phyloP scores from a whole-genome alignment of 2,329 filamentous ascomycete species.

The Tolypocladium inflatum region DNA sequence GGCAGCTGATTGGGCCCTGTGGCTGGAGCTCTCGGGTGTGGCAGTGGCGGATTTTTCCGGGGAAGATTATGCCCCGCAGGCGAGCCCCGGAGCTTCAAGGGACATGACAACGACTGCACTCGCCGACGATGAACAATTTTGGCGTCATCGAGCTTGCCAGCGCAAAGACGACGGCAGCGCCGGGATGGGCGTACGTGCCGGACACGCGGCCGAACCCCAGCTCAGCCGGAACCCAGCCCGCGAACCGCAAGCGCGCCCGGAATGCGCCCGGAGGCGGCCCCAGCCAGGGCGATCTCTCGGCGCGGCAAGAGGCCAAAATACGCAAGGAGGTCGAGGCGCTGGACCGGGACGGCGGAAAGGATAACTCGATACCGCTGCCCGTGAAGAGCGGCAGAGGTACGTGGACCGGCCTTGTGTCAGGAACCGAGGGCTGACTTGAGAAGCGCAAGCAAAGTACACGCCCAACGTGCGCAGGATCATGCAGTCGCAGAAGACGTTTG shows the following conservation, averaged over 20 bases:
- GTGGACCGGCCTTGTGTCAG: conserved; percentile 5
- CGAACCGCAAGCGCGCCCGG: conserved; percentile 64
- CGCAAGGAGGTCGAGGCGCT: conserved; percentile 74
- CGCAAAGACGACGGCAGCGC: conserved; percentile 57
- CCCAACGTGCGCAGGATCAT: conserved; percentile 67
- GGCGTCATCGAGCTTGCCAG: conserved; percentile 77
- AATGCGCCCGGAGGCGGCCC: conserved; percentile 37
- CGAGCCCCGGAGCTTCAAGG: neutral
- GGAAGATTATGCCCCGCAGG: neutral
- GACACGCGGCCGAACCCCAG: conserved; percentile 53
- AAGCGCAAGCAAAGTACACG: conserved; percentile 47
- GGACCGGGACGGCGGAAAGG: conserved; percentile 68
- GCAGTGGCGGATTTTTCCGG: conserved; percentile 10
- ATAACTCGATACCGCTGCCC: conserved; percentile 62
- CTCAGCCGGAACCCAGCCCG: conserved; percentile 40
- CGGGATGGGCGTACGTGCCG: conserved; percentile 88
- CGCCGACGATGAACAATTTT: conserved; percentile 49
- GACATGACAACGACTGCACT: neutral
- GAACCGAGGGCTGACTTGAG: neutral
- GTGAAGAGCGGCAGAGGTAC: conserved; percentile 37
- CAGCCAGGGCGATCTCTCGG: conserved; percentile 57
- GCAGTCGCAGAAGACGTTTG: conserved; percentile 73
- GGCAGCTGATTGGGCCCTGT: conserved; percentile 7
- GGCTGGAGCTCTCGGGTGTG: conserved; percentile 1
- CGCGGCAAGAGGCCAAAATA: conserved; percentile 74